A percentile compares a stretch with the other conserved stretches of the same genome.
Evolutionary conservation across 1,139 yeast genomes (phyloP).

Genomic region (Pneumocystis wakefieldiae): DNA sequence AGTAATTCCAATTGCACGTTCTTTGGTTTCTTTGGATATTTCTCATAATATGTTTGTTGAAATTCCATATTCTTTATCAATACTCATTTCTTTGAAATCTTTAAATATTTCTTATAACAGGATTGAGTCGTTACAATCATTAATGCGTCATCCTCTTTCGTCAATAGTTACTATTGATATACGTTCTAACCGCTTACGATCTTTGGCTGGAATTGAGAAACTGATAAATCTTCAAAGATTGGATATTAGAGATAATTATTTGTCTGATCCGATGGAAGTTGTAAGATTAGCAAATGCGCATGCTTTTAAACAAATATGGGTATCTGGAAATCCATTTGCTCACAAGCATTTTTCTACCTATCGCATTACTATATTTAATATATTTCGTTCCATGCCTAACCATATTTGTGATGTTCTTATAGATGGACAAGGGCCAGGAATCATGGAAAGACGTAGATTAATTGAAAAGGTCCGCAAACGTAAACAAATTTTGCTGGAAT

Average conservation of each 20-base stretch:
- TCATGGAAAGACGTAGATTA: conserved; percentile 31
- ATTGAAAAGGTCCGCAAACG: conserved; percentile 13
- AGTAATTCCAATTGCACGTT: conserved; percentile 34
- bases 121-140: conserved; percentile 24
- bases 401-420: conserved; percentile 35
- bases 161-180: conserved; percentile 39
- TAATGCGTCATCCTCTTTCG: conserved; percentile 21
- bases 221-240: conserved; percentile 36
- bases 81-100: conserved; percentile 36
- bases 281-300: conserved; percentile 20
- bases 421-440: conserved; percentile 51
- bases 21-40: conserved; percentile 42
- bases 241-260: conserved; percentile 41
- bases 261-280: conserved; percentile 26
- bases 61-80: conserved; percentile 40
- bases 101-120: conserved; percentile 44
- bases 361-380: conserved; percentile 19
- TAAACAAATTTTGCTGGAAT: conserved; percentile 3
- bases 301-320: conserved; percentile 17
- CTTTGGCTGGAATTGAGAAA: conserved; percentile 37
- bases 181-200: conserved; percentile 36
- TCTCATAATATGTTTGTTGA: conserved; percentile 38
- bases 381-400: conserved; percentile 36
- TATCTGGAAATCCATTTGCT: conserved; percentile 18
- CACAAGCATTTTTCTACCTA: conserved; percentile 14